Conservation (phyloP, 257 asterid species). For the Salvia hispanica region DNA sequence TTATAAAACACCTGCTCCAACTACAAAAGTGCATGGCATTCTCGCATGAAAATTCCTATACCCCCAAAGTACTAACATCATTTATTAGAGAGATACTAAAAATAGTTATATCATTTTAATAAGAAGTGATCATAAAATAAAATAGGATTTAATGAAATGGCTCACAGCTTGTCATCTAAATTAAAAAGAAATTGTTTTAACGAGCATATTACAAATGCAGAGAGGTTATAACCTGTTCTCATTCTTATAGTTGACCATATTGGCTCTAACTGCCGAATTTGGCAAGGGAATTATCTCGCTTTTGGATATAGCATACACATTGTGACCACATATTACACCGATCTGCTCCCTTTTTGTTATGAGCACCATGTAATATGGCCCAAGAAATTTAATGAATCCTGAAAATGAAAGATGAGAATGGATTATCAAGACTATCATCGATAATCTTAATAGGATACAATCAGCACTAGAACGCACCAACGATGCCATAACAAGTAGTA, state of each 20-base stretch:
- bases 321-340: conserved; percentile 89
- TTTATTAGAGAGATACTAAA: conserved; percentile 5
- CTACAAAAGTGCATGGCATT: conserved; percentile 14
- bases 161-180: conserved; percentile 13
- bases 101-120: not conserved
- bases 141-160: conserved; percentile 1
- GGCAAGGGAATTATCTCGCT: conserved; percentile 83
- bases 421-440: conserved; percentile 14
- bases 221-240: conserved; percentile 74
- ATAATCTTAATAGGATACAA: conserved; percentile 20
- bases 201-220: conserved; percentile 23
- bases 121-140: conserved; percentile 9
- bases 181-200: conserved; percentile 21
- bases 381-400: conserved; percentile 90
- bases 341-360: conserved; percentile 89
- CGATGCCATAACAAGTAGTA: conserved; percentile 93
- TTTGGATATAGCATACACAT: conserved; percentile 74
- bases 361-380: conserved; percentile 92
- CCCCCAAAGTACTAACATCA: conserved; percentile 17
- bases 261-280: conserved; percentile 61
- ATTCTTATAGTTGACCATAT: conserved; percentile 56
- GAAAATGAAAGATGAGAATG: conserved; percentile 36
- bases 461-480: conserved; percentile 57
- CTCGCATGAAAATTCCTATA: conserved; percentile 14
- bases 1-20: not conserved